phyloP scores from a whole-genome alignment of 1,139 yeast genomes.

The Blastobotrys serpentis region DNA sequence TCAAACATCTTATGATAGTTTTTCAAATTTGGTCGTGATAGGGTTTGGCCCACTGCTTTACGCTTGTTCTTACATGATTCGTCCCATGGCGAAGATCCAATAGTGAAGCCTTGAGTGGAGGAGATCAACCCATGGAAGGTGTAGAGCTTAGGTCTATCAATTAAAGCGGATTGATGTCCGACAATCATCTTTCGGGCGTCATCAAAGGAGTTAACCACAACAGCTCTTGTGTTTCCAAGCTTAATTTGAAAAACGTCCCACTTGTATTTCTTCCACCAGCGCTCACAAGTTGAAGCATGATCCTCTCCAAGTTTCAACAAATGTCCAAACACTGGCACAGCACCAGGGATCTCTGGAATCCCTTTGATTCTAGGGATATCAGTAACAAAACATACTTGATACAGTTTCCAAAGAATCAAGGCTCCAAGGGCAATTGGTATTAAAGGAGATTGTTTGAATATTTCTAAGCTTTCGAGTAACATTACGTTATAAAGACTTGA shows the following conservation, averaged over 20 bases:
- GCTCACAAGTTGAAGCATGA: slow-evolving; percentile 29
- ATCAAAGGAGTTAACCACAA: slow-evolving; percentile 58
- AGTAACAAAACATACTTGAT: slow-evolving; percentile 24
- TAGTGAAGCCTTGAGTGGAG: slow-evolving; percentile 57
- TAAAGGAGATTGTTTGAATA: neutral
- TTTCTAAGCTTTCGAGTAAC: too few relatives aligned
- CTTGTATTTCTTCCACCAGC: slow-evolving; percentile 28
- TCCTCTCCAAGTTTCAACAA: slow-evolving; percentile 27
- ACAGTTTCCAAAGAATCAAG: slow-evolving; percentile 11
- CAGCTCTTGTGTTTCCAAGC: slow-evolving; percentile 51
- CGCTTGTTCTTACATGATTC: slow-evolving; percentile 50
- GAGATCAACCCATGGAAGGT: slow-evolving; percentile 64
- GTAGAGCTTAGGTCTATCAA: slow-evolving; percentile 59
- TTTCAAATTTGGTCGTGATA: slow-evolving; percentile 39
- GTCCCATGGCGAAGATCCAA: slow-evolving; percentile 69
- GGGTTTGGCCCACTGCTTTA: slow-evolving; percentile 49
- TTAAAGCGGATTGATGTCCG: slow-evolving; percentile 49
- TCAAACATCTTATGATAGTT: slow-evolving; percentile 42
- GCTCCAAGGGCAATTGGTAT: neutral
- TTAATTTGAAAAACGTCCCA: slow-evolving; percentile 52
- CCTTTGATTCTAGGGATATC: slow-evolving; percentile 40
- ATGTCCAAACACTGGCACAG: slow-evolving; percentile 28
- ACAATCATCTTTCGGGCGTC: slow-evolving; percentile 52
- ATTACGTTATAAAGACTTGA: too few relatives aligned
- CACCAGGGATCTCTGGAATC: slow-evolving; percentile 45